Evolutionary conservation across 2,329 filamentous ascomycete species (phyloP).

Genomic region (Colletotrichum tropicicola): DNA sequence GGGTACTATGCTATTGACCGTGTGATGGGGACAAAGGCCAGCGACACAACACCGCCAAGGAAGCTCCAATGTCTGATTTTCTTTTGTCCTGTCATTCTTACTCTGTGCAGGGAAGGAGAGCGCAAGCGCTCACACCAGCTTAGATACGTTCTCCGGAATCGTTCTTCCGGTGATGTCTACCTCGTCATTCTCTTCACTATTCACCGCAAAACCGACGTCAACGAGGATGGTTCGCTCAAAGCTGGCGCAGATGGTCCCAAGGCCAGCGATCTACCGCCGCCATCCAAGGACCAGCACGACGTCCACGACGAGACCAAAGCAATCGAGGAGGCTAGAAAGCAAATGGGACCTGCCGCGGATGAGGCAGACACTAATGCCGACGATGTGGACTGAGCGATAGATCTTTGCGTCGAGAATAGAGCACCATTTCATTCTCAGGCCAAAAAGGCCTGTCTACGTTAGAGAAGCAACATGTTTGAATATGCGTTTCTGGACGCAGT

Average conservation of each 20-base stretch:
- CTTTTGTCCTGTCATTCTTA: constrained; percentile 33
- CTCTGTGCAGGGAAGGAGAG: constrained; percentile 35
- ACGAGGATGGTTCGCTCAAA: constrained; percentile 66
- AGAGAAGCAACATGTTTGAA: no score
- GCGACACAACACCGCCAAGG: not conserved
- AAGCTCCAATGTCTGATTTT: not conserved
- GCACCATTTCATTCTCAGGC: no score
- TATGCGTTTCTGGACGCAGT: no score
- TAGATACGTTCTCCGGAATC: constrained; percentile 92
- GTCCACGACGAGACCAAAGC: constrained; percentile 43
- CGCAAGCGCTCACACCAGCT: constrained; percentile 79
- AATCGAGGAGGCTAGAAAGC: constrained; percentile 49
- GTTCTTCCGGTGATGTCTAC: constrained; percentile 76
- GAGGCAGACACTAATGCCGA: constrained; percentile 44
- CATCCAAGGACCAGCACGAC: constrained; percentile 34
- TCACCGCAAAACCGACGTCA: constrained; percentile 72
- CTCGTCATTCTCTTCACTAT: constrained; percentile 85
- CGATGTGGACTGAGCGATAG: constrained; percentile 54
- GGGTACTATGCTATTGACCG: not conserved
- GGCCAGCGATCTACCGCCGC: constrained; percentile 24
- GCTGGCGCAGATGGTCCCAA: constrained; percentile 44
- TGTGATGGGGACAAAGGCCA: not conserved
- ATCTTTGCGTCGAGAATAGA: no score
- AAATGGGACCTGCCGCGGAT: constrained; percentile 39
- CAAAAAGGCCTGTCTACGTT: no score